Evolutionary conservation across 805 yeast genomes (phyloP).

Genomic region (Trichomonascus vanleenenianus): DNA sequence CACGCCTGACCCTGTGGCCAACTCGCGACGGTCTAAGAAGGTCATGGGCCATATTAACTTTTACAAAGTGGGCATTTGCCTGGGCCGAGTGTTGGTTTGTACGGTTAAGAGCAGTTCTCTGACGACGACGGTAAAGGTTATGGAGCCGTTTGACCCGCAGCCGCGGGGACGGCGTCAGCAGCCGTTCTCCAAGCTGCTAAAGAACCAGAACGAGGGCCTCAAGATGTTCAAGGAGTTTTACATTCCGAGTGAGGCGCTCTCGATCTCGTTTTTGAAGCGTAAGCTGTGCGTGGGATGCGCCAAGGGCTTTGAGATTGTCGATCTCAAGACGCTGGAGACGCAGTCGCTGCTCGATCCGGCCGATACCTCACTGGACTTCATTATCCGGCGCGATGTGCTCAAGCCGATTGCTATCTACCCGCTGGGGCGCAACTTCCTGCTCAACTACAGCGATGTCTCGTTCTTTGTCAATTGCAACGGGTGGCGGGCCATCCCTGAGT

Average conservation of each 20-base stretch:
- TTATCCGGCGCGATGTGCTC: constrained; percentile 69
- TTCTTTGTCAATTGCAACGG: constrained; percentile 93
- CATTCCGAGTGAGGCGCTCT: constrained; percentile 83
- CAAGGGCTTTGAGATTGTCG: constrained; percentile 91
- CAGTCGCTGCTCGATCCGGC: constrained; percentile 96
- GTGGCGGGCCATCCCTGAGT: constrained; percentile 90
- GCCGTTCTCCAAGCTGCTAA: constrained; percentile 30
- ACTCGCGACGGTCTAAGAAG: constrained; percentile 57
- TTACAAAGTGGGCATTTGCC: constrained; percentile 88
- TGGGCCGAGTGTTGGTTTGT: constrained; percentile 80
- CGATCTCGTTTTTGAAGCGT: constrained; percentile 82
- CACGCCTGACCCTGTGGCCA: constrained; percentile 34
- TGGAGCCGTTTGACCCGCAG: constrained; percentile 79
- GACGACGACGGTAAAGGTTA: constrained; percentile 66
- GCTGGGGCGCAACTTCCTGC: constrained; percentile 77
- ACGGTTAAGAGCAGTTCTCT: constrained; percentile 80
- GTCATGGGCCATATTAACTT: constrained; percentile 81
- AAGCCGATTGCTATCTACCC: constrained; percentile 90
- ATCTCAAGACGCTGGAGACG: constrained; percentile 72
- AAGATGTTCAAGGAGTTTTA: constrained; percentile 72
- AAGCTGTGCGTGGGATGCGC: constrained; percentile 93
- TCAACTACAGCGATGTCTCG: constrained; percentile 88
- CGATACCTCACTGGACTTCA: constrained; percentile 93
- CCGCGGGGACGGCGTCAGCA: constrained; percentile 33
- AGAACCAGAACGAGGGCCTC: constrained; percentile 46